phyloP scores from a whole-genome alignment of 768 basidiomycete species.

The Phlebiopsis flavidoalba region DNA sequence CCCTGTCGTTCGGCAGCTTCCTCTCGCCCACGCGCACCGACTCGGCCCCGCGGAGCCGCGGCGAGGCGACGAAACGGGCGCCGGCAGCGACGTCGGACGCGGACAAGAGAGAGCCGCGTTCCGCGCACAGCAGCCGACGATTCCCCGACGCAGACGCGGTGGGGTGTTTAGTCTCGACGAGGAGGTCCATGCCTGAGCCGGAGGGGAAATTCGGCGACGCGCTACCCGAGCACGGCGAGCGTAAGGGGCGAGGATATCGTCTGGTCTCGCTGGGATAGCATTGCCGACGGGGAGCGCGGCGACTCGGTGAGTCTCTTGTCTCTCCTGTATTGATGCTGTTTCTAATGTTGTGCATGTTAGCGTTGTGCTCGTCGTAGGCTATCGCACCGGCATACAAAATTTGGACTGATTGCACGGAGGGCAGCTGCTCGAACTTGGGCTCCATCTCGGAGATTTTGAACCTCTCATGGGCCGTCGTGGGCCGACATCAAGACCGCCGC shows the following conservation, averaged over 20 bases:
- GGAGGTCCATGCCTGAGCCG: slow-evolving; percentile 9
- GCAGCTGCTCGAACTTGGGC: slow-evolving; percentile 43
- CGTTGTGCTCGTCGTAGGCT: slow-evolving; percentile 49
- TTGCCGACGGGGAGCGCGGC: slow-evolving; percentile 14
- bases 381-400: slow-evolving; percentile 47
- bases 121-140: neutral
- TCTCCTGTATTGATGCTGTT: neutral
- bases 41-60: slow-evolving; percentile 10
- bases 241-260: slow-evolving; percentile 33
- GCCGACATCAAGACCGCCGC: slow-evolving; percentile 33
- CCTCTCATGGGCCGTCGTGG: slow-evolving; percentile 33
- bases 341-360: slow-evolving; percentile 17
- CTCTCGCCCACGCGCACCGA: slow-evolving; percentile 23
- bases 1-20: slow-evolving; percentile 43
- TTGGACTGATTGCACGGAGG: too few species aligned
- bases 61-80: slow-evolving; percentile 15
- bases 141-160: slow-evolving; percentile 10
- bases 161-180: slow-evolving; percentile 26
- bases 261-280: slow-evolving; percentile 43
- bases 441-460: slow-evolving; percentile 51
- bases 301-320: slow-evolving; percentile 13
- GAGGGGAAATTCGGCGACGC: slow-evolving; percentile 8
- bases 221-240: slow-evolving; percentile 23
- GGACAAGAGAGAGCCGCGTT: neutral
- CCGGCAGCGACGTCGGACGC: slow-evolving; percentile 14